Base-by-base conservation (phyloP, 768 basidiomycete species). In the Tremella fuciformis region DNA sequence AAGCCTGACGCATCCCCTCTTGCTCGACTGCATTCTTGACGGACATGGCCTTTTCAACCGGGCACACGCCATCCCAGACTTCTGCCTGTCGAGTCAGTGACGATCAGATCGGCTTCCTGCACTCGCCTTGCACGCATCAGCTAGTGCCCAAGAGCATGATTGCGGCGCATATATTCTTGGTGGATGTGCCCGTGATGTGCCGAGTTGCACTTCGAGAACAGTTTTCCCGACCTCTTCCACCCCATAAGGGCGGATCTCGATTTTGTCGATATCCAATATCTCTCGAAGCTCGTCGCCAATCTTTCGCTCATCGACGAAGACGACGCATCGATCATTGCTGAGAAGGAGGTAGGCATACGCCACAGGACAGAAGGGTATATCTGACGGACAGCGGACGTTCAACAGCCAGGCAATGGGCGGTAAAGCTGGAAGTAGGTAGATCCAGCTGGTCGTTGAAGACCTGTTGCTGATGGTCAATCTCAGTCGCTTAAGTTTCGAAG, bases 331-430 rank as follows among this genome's bases (percentile, higher is more conserved):
- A 13, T 85, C 80, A 8, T 83, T 72, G 2, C 85, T 82, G 40
- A 97, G 81, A 67, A 86, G 88, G 18, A 93, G 78, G 71, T 94
- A 98, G 0, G 88, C 83, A 52, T 88, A 88, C 79, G 96, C 94
- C 8, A 98, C 83, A 0, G 94, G 94, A 72, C 90, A 92, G 80
- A 85, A 89, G 0, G 90, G 89, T 48, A 97, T 86, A 69, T 97
- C 93, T 2, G 84, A 82, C 13, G 56, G 60, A 37, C 92, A 93
- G 50, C 94, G 87, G 54, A 93, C 79, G 71, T 98, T 98, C 34
- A 97, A 80, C 1, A 88, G 69, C 80, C 90, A 96, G 0, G 94
- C 94, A 84, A 78, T 87, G n/a, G 76, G 57, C 4, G 75, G 71
- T 11, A 80, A 65, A 13, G 73, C 60, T 46, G 82, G 84, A 13